A percentile compares a stretch with the other conserved stretches of the same genome.
Evolutionary conservation across 2,329 filamentous ascomycete genomes (phyloP).

Genomic region (Teratosphaeria pseudoeucalypti): DNA sequence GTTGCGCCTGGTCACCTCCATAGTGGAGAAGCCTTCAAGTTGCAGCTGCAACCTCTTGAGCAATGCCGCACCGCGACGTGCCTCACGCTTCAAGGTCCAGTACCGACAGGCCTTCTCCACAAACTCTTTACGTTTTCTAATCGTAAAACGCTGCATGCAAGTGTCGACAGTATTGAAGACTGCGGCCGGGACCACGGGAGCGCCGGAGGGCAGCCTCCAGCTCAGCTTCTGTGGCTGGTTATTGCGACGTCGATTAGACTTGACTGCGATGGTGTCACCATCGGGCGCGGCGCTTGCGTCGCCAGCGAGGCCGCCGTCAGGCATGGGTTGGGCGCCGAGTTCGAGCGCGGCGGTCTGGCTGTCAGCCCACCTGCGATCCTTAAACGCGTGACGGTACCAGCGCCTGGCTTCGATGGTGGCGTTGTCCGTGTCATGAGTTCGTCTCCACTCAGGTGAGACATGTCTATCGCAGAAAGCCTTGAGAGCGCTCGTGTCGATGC

Average conservation of each 20-base stretch:
- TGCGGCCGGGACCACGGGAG: slow-evolving; percentile 82
- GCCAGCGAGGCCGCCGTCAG: slow-evolving; percentile 27
- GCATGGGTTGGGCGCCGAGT: slow-evolving; percentile 54
- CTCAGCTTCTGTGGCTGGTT: slow-evolving; percentile 50
- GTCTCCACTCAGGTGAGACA: slow-evolving; percentile 77
- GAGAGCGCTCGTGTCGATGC: slow-evolving; percentile 70
- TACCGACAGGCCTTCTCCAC: slow-evolving; percentile 90
- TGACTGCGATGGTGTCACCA: slow-evolving; percentile 41
- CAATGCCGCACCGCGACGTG: slow-evolving; percentile 78
- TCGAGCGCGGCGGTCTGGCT: slow-evolving; percentile 75
- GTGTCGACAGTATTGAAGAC: slow-evolving; percentile 79
- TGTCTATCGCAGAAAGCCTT: slow-evolving; percentile 97
- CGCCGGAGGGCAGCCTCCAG: slow-evolving; percentile 91
- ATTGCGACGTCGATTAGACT: slow-evolving; percentile 46
- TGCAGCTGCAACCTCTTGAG: slow-evolving; percentile 89
- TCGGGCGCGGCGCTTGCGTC: slow-evolving; percentile 26
- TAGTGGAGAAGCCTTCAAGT: slow-evolving; percentile 91
- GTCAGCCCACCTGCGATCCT: slow-evolving; percentile 81
- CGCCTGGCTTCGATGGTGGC: slow-evolving; percentile 75
- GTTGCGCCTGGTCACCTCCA: slow-evolving; percentile 91
- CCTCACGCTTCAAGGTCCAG: slow-evolving; percentile 94
- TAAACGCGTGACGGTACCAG: slow-evolving; percentile 85
- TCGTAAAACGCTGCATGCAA: slow-evolving; percentile 71
- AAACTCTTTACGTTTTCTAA: slow-evolving; percentile 82
- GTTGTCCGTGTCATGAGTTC: slow-evolving; percentile 71